phyloP scores from a whole-genome alignment of 2,329 filamentous ascomycete genomes.

The Ophiobolus disseminans region DNA sequence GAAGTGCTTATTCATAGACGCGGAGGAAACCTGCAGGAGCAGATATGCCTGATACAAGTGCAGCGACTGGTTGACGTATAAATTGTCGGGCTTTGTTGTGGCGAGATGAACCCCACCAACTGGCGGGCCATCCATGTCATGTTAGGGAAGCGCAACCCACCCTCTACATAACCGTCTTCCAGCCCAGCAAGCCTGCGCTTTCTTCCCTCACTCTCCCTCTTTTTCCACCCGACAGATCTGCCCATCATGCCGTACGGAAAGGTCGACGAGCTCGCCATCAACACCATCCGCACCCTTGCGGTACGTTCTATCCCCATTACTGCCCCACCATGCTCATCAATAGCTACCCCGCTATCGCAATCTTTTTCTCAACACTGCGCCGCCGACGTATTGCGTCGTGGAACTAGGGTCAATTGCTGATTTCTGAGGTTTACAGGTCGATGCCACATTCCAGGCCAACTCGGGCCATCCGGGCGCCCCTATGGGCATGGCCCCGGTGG shows the following conservation, averaged over 20 bases:
- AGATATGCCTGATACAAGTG: background rate
- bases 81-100: conserved; percentile 16
- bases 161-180: conserved; percentile 27
- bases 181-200: conserved; percentile 3
- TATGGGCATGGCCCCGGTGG: conserved; percentile 94
- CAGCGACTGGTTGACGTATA: conserved; percentile 18
- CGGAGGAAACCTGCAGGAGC: background rate
- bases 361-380: conserved; percentile 24
- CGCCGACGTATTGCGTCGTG: conserved; percentile 7
- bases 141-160: background rate
- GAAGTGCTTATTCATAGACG: conserved; percentile 11
- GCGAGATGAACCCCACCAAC: conserved; percentile 12
- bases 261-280: conserved; percentile 88
- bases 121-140: conserved; percentile 3
- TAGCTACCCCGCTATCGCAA: conserved; percentile 37
- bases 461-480: conserved; percentile 98
- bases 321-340: conserved; percentile 25
- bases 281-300: conserved; percentile 96
- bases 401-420: conserved; percentile 41
- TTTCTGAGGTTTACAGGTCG: conserved; percentile 69
- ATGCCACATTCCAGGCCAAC: conserved; percentile 96
- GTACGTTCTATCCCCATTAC: conserved; percentile 65
- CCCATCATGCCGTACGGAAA: conserved; percentile 85
- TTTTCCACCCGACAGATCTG: conserved; percentile 22
- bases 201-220: conserved; percentile 18